A percentile compares a stretch with the other conserved stretches of the same genome.
phyloP scores from a whole-genome alignment of 306 rosid genomes.

The Citrullus colocynthis region DNA sequence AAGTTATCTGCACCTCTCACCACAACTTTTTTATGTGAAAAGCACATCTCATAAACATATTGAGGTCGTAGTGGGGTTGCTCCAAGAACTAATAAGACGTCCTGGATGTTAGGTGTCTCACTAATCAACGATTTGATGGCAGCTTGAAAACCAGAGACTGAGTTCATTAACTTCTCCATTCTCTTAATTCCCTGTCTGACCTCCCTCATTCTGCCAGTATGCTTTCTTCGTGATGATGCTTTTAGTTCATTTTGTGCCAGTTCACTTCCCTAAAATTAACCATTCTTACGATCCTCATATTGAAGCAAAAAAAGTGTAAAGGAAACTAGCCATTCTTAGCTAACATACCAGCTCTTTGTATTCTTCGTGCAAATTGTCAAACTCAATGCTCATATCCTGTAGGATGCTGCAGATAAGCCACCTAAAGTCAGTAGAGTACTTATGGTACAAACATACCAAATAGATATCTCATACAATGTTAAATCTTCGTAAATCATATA shows the following conservation, averaged over 20 bases:
- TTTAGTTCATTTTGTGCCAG: slow-evolving; percentile 32
- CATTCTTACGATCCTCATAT: slow-evolving; percentile 1
- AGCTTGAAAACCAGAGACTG: slow-evolving; percentile 33
- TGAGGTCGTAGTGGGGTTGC: slow-evolving; percentile 65
- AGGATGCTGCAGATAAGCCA: slow-evolving; percentile 32
- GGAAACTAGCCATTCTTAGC: slow-evolving; percentile 13
- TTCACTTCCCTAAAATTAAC: slow-evolving; percentile 37
- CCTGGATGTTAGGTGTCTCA: slow-evolving; percentile 27
- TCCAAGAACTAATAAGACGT: slow-evolving; percentile 57
- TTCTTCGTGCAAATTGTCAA: slow-evolving; percentile 37
- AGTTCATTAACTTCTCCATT: slow-evolving; percentile 56
- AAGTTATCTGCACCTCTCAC: slow-evolving; percentile 30
- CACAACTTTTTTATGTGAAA: slow-evolving; percentile 19
- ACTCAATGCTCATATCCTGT: slow-evolving; percentile 63
- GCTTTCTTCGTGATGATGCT: slow-evolving; percentile 45
- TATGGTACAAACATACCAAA: background rate
- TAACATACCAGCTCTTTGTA: slow-evolving; percentile 42
- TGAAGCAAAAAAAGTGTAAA: background rate
- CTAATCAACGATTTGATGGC: slow-evolving; percentile 50
- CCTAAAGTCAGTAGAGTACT: background rate
- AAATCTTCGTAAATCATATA: background rate
- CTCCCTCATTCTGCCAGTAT: slow-evolving; percentile 58
- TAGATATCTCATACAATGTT: background rate
- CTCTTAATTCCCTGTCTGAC: slow-evolving; percentile 57
- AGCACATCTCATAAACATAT: slow-evolving; percentile 45